These are phyloP conservation scores for Dryadomyces sulphureus DNA, from an alignment of 2,329 filamentous ascomycete species.

Conservation along the genomic window DNA sequence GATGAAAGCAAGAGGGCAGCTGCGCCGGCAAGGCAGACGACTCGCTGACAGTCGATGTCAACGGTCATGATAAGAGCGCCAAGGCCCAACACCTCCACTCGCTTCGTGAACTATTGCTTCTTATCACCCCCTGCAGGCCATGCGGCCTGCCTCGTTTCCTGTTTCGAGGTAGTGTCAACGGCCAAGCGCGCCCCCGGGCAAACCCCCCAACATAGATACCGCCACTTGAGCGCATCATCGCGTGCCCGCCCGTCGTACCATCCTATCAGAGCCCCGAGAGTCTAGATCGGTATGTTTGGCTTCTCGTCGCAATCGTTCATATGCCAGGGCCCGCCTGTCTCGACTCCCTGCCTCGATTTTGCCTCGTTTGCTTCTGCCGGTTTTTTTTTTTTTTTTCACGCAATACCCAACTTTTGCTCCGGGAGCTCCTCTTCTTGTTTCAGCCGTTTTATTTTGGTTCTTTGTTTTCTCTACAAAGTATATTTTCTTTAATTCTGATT, in stretches of 20 bases:
- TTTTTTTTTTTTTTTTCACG: neutral
- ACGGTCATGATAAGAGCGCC: too few relatives aligned
- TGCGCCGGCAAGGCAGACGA: too few relatives aligned
- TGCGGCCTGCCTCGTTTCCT: too few relatives aligned
- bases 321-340: neutral
- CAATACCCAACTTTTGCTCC: neutral
- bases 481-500: neutral
- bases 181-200: too few relatives aligned
- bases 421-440: too few relatives aligned
- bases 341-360: neutral
- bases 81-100: too few relatives aligned
- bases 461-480: too few relatives aligned
- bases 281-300: conserved; percentile 7
- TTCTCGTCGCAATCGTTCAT: conserved; percentile 1
- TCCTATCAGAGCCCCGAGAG: conserved; percentile 2
- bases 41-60: too few relatives aligned
- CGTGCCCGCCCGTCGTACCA: neutral
- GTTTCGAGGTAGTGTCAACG: too few relatives aligned
- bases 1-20: too few relatives aligned
- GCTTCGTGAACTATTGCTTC: too few relatives aligned
- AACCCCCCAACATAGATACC: neutral
- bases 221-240: conserved; percentile 1
- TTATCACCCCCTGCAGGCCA: too few relatives aligned
- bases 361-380: neutral
- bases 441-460: neutral